These are phyloP conservation scores for Chaetomium globosum DNA, from an alignment of 2,329 filamentous ascomycete genomes.

Conservation along the genomic window DNA sequence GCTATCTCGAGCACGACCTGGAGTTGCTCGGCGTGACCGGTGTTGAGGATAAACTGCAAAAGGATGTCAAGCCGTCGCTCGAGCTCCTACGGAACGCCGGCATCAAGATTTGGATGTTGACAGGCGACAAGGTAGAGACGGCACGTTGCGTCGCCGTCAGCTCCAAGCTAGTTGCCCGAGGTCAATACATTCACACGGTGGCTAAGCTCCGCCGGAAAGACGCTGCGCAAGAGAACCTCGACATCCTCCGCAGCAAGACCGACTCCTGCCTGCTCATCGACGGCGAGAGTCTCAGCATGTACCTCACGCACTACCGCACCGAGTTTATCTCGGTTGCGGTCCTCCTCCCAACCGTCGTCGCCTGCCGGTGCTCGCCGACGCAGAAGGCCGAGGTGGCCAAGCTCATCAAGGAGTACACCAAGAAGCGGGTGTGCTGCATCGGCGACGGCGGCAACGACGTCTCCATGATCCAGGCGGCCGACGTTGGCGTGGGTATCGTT, in stretches of 20 bases:
- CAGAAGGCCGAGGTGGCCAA: slow-evolving; percentile 94
- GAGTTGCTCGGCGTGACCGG: slow-evolving; percentile 96
- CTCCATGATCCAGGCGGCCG: slow-evolving; percentile 97
- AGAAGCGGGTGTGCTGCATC: slow-evolving; percentile 95
- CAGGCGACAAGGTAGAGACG: slow-evolving; percentile 97
- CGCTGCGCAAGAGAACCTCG: slow-evolving; percentile 81
- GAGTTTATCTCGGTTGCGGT: slow-evolving; percentile 91
- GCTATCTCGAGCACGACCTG: slow-evolving; percentile 82
- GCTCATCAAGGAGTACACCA: slow-evolving; percentile 87
- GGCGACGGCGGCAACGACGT: slow-evolving; percentile 98
- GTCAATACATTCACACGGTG: slow-evolving; percentile 95
- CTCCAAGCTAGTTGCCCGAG: slow-evolving; percentile 88
- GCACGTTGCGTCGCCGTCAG: slow-evolving; percentile 94
- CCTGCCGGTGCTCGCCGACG: slow-evolving; percentile 93
- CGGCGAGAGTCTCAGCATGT: slow-evolving; percentile 82
- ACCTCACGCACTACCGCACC: slow-evolving; percentile 77
- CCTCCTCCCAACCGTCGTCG: slow-evolving; percentile 85
- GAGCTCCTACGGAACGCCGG: slow-evolving; percentile 95
- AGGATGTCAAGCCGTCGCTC: slow-evolving; percentile 91
- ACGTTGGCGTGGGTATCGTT: slow-evolving; percentile 96
- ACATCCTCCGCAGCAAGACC: slow-evolving; percentile 84
- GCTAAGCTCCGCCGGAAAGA: slow-evolving; percentile 82
- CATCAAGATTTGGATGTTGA: slow-evolving; percentile 99
- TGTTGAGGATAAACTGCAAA: slow-evolving; percentile 95
- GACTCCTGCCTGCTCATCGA: slow-evolving; percentile 90